phyloP scores from a whole-genome alignment of 2,329 filamentous ascomycete genomes.

The Helotiales sp. region DNA sequence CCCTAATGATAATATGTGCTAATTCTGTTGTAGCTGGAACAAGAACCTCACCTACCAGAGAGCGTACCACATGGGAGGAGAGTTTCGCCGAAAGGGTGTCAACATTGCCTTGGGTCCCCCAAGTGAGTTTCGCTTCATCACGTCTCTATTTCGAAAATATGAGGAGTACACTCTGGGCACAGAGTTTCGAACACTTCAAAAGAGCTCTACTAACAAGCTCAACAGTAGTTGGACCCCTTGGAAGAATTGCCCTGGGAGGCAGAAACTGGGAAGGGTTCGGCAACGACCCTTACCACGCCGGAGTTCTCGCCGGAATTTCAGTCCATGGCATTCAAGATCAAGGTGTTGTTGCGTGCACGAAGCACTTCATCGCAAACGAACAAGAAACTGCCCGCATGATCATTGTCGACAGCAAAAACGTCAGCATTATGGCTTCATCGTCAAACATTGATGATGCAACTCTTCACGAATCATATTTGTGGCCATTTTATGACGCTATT shows the following conservation, averaged over 20 bases:
- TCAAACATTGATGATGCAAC: conserved; percentile 79
- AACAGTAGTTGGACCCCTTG: conserved; percentile 65
- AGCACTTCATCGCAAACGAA: conserved; percentile 72
- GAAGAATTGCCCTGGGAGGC: conserved; percentile 68
- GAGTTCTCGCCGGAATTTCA: not conserved
- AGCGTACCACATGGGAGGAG: conserved; percentile 71
- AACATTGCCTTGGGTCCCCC: conserved; percentile 68
- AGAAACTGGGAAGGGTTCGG: conserved; percentile 66
- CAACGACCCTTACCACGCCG: conserved; percentile 25
- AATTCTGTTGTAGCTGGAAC: conserved; percentile 51
- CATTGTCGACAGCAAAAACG: conserved; percentile 50
- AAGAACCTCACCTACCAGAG: conserved; percentile 67
- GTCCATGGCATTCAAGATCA: conserved; percentile 28
- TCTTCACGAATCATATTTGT: conserved; percentile 78
- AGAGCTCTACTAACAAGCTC: not conserved
- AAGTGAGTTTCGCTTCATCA: not conserved
- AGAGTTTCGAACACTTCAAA: too few relatives aligned
- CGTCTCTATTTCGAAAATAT: too few relatives aligned
- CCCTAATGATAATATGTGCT: conserved; percentile 43
- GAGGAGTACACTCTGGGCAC: too few relatives aligned
- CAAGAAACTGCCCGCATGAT: conserved; percentile 58
- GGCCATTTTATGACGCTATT: conserved; percentile 87
- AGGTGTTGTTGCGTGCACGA: conserved; percentile 33
- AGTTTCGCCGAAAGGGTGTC: conserved; percentile 74
- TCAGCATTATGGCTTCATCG: conserved; percentile 47